These are phyloP conservation scores for Alternaria atra DNA, from an alignment of 2,329 filamentous ascomycete genomes.

Conservation along the genomic window DNA sequence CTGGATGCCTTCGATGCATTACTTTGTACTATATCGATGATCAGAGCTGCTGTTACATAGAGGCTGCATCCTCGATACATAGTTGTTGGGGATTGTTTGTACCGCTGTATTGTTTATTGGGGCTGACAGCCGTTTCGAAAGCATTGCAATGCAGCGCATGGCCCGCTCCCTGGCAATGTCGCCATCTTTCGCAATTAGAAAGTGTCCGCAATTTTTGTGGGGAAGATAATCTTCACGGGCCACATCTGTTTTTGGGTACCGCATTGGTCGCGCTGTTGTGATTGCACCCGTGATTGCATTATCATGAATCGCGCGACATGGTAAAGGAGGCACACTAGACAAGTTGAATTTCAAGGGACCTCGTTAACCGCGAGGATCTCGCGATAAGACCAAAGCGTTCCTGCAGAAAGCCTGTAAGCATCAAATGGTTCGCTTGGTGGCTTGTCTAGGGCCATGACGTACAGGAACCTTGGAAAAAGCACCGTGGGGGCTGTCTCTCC, in stretches of 20 bases:
- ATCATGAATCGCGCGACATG: conserved; percentile 21
- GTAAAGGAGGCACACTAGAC: conserved; percentile 7
- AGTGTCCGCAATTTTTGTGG: conserved; percentile 35
- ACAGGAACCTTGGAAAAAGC: conserved; percentile 31
- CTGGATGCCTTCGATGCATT: conserved; percentile 4
- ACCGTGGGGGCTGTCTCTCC: conserved; percentile 41
- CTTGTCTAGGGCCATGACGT: conserved; percentile 16
- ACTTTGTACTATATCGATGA: conserved; percentile 4
- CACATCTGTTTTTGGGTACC: conserved; percentile 25
- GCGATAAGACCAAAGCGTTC: conserved; percentile 33
- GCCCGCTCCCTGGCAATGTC: conserved; percentile 29
- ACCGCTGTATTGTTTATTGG: conserved; percentile 3
- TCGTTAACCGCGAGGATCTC: conserved; percentile 18
- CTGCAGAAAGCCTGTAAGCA: conserved; percentile 33
- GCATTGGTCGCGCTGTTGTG: conserved; percentile 8
- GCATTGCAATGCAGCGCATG: conserved; percentile 18
- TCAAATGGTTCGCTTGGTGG: conserved; percentile 23
- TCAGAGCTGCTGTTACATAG: neutral
- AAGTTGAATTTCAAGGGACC: conserved; percentile 13
- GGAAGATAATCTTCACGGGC: conserved; percentile 23
- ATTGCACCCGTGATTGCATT: conserved; percentile 12
- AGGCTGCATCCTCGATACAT: conserved; percentile 2
- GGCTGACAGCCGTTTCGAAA: conserved; percentile 14
- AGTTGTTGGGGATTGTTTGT: neutral
- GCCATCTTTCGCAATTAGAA: conserved; percentile 33